Conservation (phyloP, 305 asterid species). For the Ajuga reptans region DNA sequence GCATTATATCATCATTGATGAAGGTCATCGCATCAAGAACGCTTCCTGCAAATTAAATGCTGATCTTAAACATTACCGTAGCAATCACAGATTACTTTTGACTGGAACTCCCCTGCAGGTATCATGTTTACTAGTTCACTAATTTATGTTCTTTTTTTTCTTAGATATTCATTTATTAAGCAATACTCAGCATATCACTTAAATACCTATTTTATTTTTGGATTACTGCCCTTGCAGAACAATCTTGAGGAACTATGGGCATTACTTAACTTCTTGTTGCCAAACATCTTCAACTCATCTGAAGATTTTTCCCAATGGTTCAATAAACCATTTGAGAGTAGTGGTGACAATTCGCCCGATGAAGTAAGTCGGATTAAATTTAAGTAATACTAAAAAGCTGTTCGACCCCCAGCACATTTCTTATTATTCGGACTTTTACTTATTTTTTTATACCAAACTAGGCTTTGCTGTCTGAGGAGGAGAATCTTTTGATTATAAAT, state of each 20-base stretch:
- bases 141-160: background rate
- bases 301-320: conserved; percentile 99
- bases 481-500: conserved; percentile 92
- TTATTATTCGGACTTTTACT: conserved; percentile 5
- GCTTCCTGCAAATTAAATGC: conserved; percentile 99
- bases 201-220: conserved; percentile 13
- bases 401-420: background rate
- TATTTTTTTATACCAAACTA: conserved; percentile 24
- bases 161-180: conserved; percentile 13
- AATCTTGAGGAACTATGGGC: conserved; percentile 99
- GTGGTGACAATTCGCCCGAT: conserved; percentile 80
- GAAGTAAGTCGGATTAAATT: conserved; percentile 42
- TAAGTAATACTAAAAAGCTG: background rate
- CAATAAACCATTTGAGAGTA: conserved; percentile 93
- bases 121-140: conserved; percentile 13
- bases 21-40: conserved; percentile 99
- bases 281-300: conserved; percentile 92
- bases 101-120: conserved; percentile 99
- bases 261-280: conserved; percentile 91
- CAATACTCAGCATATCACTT: background rate
- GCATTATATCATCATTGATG: conserved; percentile 96
- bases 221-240: conserved; percentile 53
- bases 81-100: conserved; percentile 90
- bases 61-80: conserved; percentile 82
- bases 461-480: conserved; percentile 99